phyloP scores from a whole-genome alignment of 805 yeast genomes.

The Yamadazyma insecticola region DNA sequence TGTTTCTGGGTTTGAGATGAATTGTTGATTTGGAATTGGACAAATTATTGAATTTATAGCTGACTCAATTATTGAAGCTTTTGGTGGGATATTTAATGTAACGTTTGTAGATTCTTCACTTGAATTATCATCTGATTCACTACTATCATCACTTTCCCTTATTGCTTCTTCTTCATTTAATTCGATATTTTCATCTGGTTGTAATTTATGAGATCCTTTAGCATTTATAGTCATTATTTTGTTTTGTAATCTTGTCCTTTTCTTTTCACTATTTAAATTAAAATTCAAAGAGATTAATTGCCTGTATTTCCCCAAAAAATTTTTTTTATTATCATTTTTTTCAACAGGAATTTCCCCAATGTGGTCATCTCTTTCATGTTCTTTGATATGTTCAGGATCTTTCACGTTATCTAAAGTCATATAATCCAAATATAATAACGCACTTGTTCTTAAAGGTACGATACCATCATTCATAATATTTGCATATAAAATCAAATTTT shows the following conservation, averaged over 20 bases:
- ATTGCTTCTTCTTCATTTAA: constrained; percentile 10
- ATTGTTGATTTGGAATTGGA: constrained; percentile 34
- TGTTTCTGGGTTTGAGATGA: constrained; percentile 27
- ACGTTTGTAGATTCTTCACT: constrained; percentile 5
- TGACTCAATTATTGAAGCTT: constrained; percentile 39
- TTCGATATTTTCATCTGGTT: constrained; percentile 2
- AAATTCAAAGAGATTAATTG: constrained; percentile 16
- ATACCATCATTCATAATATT: constrained; percentile 44
- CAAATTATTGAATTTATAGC: constrained; percentile 36
- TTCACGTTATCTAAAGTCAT: constrained; percentile 37
- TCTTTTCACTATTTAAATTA: constrained; percentile 8
- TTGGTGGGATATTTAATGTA: constrained; percentile 44
- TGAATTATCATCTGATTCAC: constrained; percentile 6
- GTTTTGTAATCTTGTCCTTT: constrained; percentile 11
- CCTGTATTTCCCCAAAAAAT: constrained; percentile 9
- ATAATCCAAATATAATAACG: constrained; percentile 39
- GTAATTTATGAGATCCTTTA: constrained; percentile 15
- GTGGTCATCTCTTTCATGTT: constrained; percentile 6
- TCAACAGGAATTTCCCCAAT: constrained; percentile 32
- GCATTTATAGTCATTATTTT: constrained; percentile 17
- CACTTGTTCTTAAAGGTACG: constrained; percentile 41
- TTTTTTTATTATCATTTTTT: constrained; percentile 3
- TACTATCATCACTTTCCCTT: constrained; percentile 8
- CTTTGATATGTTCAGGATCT: constrained; percentile 16
- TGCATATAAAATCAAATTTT: constrained; percentile 36